These are phyloP conservation scores for Limtongia smithiae DNA, from an alignment of 805 yeast genomes.

Conservation along the genomic window DNA sequence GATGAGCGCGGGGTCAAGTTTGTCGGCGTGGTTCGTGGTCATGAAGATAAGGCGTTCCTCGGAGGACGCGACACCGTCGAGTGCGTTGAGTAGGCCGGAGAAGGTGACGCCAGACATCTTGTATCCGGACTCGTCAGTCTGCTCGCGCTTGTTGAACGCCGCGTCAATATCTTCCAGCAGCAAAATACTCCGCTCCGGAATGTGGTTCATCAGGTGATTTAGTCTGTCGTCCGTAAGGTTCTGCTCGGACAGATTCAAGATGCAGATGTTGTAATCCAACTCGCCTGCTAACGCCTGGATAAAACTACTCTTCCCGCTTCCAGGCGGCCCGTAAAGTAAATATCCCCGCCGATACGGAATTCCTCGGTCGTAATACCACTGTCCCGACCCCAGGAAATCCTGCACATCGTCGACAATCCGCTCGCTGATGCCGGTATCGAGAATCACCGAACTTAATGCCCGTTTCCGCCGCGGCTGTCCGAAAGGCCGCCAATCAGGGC, in stretches of 20 bases:
- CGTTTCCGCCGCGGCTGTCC: conserved; percentile 93
- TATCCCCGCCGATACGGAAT: conserved; percentile 96
- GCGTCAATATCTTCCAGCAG: conserved; percentile 93
- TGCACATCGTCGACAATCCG: conserved; percentile 63
- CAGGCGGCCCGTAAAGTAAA: conserved; percentile 93
- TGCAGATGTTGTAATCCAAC: conserved; percentile 90
- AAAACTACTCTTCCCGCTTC: conserved; percentile 92
- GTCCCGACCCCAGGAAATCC: conserved; percentile 74
- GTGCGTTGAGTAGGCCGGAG: conserved; percentile 86
- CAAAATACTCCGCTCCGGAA: conserved; percentile 83
- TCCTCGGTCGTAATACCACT: conserved; percentile 95
- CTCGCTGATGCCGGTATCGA: conserved; percentile 73
- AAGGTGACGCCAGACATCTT: conserved; percentile 82
- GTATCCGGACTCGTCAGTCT: conserved; percentile 71
- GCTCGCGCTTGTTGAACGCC: conserved; percentile 81
- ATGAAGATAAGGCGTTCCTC: conserved; percentile 94
- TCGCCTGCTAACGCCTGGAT: conserved; percentile 97
- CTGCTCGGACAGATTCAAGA: conserved; percentile 82
- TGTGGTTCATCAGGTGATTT: conserved; percentile 92
- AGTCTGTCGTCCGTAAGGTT: conserved; percentile 91
- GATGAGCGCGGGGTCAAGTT: conserved; percentile 84
- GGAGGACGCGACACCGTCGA: conserved; percentile 96
- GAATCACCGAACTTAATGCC: conserved; percentile 74
- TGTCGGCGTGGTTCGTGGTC: conserved; percentile 98
- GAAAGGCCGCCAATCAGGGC: conserved; percentile 98